These are phyloP conservation scores for Marasmius oreades DNA, from an alignment of 1,284 basidiomycete genomes.

Conservation along the genomic window DNA sequence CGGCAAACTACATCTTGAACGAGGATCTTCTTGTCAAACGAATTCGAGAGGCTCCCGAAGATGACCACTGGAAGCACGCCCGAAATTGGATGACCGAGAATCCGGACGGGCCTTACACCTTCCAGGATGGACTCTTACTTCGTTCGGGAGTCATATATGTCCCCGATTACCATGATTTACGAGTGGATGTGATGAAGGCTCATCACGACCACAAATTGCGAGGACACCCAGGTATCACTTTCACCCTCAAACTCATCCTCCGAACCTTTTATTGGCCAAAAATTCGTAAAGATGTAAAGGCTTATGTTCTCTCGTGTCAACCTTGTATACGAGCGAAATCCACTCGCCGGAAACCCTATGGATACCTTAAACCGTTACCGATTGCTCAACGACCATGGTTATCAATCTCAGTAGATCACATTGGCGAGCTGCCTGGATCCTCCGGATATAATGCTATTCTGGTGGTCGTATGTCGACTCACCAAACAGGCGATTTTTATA, in stretches of 20 bases:
- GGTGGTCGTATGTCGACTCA: conserved; percentile 4
- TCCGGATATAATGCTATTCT: conserved; percentile 18
- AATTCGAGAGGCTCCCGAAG: no score
- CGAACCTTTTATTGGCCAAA: conserved; percentile 21
- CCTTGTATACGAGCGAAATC: background rate
- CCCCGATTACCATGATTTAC: background rate
- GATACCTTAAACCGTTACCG: conserved; percentile 3
- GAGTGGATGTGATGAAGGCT: background rate
- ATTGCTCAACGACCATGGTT: conserved; percentile 1
- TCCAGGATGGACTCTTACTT: conserved; percentile 10
- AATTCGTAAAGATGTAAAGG: conserved; percentile 9
- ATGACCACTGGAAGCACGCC: no score
- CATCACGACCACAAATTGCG: conserved; percentile 7
- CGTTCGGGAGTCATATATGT: conserved; percentile 4
- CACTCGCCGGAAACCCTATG: background rate
- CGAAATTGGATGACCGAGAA: no score
- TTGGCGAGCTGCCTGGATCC: background rate
- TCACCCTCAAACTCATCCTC: conserved; percentile 21
- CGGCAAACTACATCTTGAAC: no score
- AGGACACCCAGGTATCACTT: conserved; percentile 30
- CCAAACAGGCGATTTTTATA: no score
- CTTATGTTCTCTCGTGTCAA: conserved; percentile 13
- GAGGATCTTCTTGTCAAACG: background rate
- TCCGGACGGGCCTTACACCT: no score
- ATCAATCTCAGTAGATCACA: conserved; percentile 5